Percentiles rank a stretch among this genome's conserved stretches.
These are phyloP conservation scores for Tieghemiomyces parasiticus DNA, from an alignment of 192 early-diverging fungal genomes.

Conservation along the genomic window DNA sequence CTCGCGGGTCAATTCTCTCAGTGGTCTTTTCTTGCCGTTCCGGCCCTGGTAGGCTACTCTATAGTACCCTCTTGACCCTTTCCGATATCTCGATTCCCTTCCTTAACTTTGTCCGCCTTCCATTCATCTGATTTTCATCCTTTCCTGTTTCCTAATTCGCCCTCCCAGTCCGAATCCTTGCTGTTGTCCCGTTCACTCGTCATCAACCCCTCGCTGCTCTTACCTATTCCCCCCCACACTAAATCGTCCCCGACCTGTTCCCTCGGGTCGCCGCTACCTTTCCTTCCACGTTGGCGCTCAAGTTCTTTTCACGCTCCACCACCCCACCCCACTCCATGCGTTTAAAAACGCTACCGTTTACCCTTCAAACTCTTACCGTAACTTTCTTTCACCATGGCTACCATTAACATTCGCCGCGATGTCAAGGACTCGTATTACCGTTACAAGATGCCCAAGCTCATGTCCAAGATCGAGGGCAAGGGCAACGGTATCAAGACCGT, in stretches of 20 bases:
- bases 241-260: too few relatives aligned
- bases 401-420: constrained; percentile 80
- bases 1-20: too few relatives aligned
- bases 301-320: not conserved
- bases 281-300: too few relatives aligned
- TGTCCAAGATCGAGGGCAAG: constrained; percentile 85
- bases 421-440: constrained; percentile 90
- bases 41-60: too few relatives aligned
- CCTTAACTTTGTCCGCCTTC: too few relatives aligned
- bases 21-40: too few relatives aligned
- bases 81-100: too few relatives aligned
- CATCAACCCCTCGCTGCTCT: not conserved
- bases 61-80: too few relatives aligned
- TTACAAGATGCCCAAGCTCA: constrained; percentile 95
- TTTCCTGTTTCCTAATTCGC: not conserved
- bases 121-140: not conserved
- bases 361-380: not conserved
- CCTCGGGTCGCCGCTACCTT: not conserved
- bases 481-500: constrained; percentile 99
- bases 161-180: not conserved
- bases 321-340: not conserved
- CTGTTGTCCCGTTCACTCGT: not conserved
- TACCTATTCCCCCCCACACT: not conserved
- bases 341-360: not conserved
- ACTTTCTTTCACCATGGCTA: constrained; percentile 30